Evolutionary conservation across 2,329 filamentous ascomycete genomes (phyloP).

Genomic region (Leptodontidium sp.): DNA sequence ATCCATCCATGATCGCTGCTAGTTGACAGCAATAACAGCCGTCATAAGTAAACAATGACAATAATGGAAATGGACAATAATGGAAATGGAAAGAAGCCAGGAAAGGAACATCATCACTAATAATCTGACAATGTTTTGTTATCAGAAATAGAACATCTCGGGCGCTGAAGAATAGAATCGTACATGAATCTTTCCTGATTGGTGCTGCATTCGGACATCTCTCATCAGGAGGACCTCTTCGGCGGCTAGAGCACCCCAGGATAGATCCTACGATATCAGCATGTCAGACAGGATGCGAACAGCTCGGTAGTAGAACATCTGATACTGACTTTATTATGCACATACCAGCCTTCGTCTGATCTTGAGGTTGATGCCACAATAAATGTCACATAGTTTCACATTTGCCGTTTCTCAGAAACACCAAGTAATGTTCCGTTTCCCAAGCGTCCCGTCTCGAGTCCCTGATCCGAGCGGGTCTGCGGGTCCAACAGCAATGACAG

Average conservation of each 20-base stretch:
- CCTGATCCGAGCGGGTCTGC: neutral
- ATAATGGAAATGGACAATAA: neutral
- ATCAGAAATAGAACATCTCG: neutral
- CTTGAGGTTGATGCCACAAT: neutral
- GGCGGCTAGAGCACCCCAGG: conserved; percentile 8
- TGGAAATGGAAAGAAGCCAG: neutral
- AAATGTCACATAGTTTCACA: neutral
- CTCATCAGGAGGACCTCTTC: conserved; percentile 1
- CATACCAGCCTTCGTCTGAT: neutral
- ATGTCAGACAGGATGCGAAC: neutral
- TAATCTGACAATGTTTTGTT: neutral
- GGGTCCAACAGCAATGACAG: no score
- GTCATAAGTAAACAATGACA: neutral
- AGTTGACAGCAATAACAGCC: neutral
- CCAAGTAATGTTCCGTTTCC: neutral
- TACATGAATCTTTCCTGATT: conserved; percentile 1
- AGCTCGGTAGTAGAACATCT: neutral
- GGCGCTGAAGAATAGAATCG: neutral
- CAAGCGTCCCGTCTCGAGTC: neutral
- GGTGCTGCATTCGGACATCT: conserved; percentile 1
- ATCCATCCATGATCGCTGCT: conserved; percentile 5
- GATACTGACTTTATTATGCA: neutral
- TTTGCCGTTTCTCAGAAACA: no score
- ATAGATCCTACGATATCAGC: neutral
- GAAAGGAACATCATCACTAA: neutral